phyloP scores from a whole-genome alignment of 1,284 basidiomycete species.

The Porogramme epimiltina region DNA sequence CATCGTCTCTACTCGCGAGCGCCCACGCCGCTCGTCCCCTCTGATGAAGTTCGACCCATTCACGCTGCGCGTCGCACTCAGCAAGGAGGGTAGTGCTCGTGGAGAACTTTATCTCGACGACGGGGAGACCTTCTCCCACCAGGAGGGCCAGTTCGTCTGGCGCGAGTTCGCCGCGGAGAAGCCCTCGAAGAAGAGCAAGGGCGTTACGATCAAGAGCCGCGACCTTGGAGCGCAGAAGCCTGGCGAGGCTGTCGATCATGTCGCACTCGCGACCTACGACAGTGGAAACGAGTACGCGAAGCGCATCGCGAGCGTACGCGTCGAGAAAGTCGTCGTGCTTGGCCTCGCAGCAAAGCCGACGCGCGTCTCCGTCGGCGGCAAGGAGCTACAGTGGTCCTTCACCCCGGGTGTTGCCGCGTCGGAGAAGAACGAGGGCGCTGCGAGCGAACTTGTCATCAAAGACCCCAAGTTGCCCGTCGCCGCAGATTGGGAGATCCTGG shows the following conservation, averaged over 20 bases:
- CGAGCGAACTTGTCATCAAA: conserved; percentile 74
- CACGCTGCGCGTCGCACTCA: conserved; percentile 86
- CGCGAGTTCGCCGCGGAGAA: conserved; percentile 68
- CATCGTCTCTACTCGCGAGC: conserved; percentile 85
- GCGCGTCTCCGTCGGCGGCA: conserved; percentile 54
- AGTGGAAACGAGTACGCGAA: conserved; percentile 70
- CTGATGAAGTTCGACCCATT: conserved; percentile 94
- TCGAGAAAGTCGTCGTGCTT: conserved; percentile 82
- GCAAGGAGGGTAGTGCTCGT: conserved; percentile 61
- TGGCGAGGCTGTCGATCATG: conserved; percentile 52
- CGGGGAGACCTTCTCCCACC: conserved; percentile 83
- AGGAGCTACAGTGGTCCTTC: conserved; percentile 60
- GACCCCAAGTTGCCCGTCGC: conserved; percentile 72
- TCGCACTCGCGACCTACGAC: conserved; percentile 48
- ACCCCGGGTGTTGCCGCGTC: conserved; percentile 48
- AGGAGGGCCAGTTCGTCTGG: conserved; percentile 84
- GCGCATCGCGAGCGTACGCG: conserved; percentile 65
- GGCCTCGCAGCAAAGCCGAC: conserved; percentile 70
- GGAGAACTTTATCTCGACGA: conserved; percentile 97
- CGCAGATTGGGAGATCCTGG: conserved; percentile 71
- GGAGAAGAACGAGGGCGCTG: conserved; percentile 58
- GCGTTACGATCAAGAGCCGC: conserved; percentile 51
- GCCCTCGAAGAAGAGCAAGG: conserved; percentile 39
- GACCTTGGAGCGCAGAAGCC: conserved; percentile 54
- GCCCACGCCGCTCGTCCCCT: conserved; percentile 83